Conservation (phyloP, 257 asterid species). For the Ilex asprella region DNA sequence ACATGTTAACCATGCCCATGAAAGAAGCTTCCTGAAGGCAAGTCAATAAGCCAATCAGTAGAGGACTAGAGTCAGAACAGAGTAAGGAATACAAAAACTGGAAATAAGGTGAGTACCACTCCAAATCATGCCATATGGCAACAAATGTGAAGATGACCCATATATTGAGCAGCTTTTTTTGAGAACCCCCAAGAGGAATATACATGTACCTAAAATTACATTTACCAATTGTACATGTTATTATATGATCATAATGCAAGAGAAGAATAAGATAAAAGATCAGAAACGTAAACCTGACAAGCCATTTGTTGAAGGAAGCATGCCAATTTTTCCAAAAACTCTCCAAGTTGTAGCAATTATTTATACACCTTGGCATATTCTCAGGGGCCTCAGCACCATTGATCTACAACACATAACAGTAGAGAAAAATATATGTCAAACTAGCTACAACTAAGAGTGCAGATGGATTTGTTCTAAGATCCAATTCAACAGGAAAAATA, state of each 20-base stretch:
- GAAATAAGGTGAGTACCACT: constrained; percentile 57
- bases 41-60: constrained; percentile 15
- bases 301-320: constrained; percentile 98
- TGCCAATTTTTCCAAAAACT: constrained; percentile 98
- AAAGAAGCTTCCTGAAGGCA: constrained; percentile 83
- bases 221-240: not conserved
- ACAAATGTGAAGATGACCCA: constrained; percentile 98
- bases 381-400: constrained; percentile 93
- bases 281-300: constrained; percentile 55
- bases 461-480: not conserved
- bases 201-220: constrained; percentile 63
- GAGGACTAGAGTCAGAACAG: constrained; percentile 9
- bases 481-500: no score
- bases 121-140: constrained; percentile 95
- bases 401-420: constrained; percentile 42
- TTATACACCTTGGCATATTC: constrained; percentile 92
- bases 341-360: constrained; percentile 88
- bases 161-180: constrained; percentile 77
- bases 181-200: constrained; percentile 92
- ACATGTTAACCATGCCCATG: constrained; percentile 99
- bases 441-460: not conserved
- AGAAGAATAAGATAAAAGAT: constrained; percentile 2
- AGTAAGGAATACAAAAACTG: constrained; percentile 8
- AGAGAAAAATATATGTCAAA: not conserved
- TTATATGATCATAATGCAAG: not conserved